phyloP scores from a whole-genome alignment of 768 basidiomycete genomes.

The Xerocomus brunneocitrinus region DNA sequence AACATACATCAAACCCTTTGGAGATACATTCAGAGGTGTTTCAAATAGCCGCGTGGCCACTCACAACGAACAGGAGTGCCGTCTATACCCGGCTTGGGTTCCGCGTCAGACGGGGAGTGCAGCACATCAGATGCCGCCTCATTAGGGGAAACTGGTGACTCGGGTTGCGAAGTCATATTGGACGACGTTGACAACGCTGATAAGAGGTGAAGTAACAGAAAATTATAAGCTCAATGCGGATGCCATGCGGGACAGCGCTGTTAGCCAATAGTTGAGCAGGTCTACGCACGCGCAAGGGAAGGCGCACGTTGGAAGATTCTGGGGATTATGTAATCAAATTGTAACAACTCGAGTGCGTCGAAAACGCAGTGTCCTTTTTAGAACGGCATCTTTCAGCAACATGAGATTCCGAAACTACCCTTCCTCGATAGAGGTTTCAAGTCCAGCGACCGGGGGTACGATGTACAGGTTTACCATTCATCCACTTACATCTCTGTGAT shows the following conservation, averaged over 20 bases:
- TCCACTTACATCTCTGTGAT: no score
- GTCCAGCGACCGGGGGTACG: background rate
- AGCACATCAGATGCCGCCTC: conserved; percentile 59
- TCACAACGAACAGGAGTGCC: conserved; percentile 78
- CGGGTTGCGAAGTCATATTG: conserved; percentile 19
- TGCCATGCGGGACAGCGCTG: background rate
- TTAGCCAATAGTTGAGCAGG: background rate
- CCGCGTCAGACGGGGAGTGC: conserved; percentile 46
- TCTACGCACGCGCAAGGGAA: background rate
- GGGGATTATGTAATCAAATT: background rate
- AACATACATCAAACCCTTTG: conserved; percentile 81
- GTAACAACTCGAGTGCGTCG: conserved; percentile 1
- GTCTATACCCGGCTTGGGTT: conserved; percentile 69
- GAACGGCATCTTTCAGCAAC: no score
- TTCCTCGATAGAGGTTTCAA: no score
- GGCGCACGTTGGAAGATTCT: background rate
- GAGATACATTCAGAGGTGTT: conserved; percentile 7
- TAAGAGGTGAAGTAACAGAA: background rate
- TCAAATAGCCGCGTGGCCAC: conserved; percentile 29
- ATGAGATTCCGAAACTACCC: no score
- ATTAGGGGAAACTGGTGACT: conserved; percentile 37
- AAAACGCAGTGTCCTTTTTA: background rate
- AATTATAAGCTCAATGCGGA: background rate
- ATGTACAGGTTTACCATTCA: no score
- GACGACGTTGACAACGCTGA: background rate